These are phyloP conservation scores for Sesbania bispinosa DNA, from an alignment of 306 rosid genomes.

Conservation along the genomic window DNA sequence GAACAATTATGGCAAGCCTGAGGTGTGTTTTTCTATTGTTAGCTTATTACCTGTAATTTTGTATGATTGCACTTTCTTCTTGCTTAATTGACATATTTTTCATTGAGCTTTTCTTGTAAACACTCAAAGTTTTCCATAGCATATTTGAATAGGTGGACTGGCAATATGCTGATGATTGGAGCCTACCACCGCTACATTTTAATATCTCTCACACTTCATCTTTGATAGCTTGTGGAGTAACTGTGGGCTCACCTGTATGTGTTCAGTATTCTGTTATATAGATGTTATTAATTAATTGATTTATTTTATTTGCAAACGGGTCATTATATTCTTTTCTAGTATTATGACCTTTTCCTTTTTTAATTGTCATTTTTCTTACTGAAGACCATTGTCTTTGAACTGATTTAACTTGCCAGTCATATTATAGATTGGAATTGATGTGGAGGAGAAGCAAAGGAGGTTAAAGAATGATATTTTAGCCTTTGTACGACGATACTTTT, in stretches of 20 bases:
- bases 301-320: not conserved
- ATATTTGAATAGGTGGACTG: slow-evolving; percentile 55
- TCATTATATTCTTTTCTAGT: slow-evolving; percentile 1
- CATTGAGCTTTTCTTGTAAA: not conserved
- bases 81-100: slow-evolving; percentile 2
- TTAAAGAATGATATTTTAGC: slow-evolving; percentile 63
- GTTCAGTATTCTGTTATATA: slow-evolving; percentile 18
- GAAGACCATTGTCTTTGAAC: slow-evolving; percentile 15
- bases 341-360: not conserved
- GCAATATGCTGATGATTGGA: slow-evolving; percentile 51
- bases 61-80: not conserved
- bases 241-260: slow-evolving; percentile 64
- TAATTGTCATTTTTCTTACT: slow-evolving; percentile 1
- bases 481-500: slow-evolving; percentile 74
- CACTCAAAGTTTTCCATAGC: slow-evolving; percentile 20
- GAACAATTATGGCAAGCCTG: slow-evolving; percentile 80
- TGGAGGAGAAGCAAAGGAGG: slow-evolving; percentile 76
- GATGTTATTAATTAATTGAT: no score
- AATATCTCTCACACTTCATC: slow-evolving; percentile 87
- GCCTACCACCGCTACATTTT: slow-evolving; percentile 75
- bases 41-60: not conserved
- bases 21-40: slow-evolving; percentile 51
- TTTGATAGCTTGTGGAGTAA: slow-evolving; percentile 87
- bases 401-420: slow-evolving; percentile 2
- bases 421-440: slow-evolving; percentile 83